phyloP scores from a whole-genome alignment of 176 grass and related monocot genomes.

The Oryza meridionalis region DNA sequence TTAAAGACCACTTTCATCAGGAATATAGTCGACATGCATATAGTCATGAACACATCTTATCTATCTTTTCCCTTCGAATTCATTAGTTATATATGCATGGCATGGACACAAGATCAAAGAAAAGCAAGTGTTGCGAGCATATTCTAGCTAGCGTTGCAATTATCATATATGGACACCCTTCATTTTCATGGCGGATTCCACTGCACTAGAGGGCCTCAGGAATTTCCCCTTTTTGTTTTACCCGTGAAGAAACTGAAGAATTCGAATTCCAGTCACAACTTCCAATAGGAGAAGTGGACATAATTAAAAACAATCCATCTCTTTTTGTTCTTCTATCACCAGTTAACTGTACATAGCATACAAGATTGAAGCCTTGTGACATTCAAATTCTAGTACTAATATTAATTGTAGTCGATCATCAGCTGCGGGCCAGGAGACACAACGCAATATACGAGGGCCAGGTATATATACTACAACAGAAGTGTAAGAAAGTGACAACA shows the following conservation, averaged over 20 bases:
- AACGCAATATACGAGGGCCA: neutral
- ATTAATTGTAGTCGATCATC: neutral
- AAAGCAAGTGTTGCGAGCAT: neutral
- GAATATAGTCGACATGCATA: too few species aligned
- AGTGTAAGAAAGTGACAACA: neutral
- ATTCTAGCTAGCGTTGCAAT: neutral
- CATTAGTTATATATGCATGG: neutral
- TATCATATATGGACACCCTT: neutral
- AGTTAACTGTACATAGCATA: neutral
- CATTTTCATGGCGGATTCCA: neutral
- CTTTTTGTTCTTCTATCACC: neutral
- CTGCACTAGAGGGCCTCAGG: neutral
- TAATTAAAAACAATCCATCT: neutral
- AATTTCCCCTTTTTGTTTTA: neutral
- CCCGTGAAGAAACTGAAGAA: neutral
- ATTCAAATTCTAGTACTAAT: neutral
- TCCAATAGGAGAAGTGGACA: neutral
- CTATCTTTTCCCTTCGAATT: neutral
- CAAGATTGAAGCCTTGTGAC: neutral
- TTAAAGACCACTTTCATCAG: neutral
- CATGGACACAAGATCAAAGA: too few species aligned
- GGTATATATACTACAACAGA: neutral
- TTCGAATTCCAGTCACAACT: neutral
- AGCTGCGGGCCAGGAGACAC: neutral
- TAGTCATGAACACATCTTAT: neutral